Evolutionary conservation across 208 protist genomes (phyloP).

Genomic region (Crithidia acanthocephali): DNA sequence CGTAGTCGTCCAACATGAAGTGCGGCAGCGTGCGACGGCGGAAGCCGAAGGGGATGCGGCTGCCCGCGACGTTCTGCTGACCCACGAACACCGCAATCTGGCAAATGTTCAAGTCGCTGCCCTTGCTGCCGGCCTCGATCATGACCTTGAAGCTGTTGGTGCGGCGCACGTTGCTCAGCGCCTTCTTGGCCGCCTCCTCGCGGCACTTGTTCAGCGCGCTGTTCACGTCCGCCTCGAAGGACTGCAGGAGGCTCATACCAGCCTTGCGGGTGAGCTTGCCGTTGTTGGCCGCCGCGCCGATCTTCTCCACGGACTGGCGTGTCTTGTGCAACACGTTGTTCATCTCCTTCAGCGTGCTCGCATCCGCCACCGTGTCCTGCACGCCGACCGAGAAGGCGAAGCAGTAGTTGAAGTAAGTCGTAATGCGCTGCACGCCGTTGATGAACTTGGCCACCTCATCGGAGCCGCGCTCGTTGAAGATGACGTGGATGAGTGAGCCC

Average conservation of each 20-base stretch:
- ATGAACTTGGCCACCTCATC: slow-evolving; percentile 92
- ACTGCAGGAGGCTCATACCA: slow-evolving; percentile 96
- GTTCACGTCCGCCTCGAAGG: slow-evolving; percentile 99
- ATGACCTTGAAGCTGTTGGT: slow-evolving; percentile 97
- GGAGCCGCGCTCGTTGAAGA: slow-evolving; percentile 97
- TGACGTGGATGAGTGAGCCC: slow-evolving; percentile 97
- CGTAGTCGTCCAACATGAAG: slow-evolving; percentile 98
- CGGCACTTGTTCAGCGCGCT: slow-evolving; percentile 92
- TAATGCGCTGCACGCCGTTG: slow-evolving; percentile 95
- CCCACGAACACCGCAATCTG: slow-evolving; percentile 99
- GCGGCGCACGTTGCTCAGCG: slow-evolving; percentile 79
- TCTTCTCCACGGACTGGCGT: slow-evolving; percentile 89
- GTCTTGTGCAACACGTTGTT: slow-evolving; percentile 90
- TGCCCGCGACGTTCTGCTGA: slow-evolving; percentile 99
- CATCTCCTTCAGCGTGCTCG: slow-evolving; percentile 92
- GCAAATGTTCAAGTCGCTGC: slow-evolving; percentile 98
- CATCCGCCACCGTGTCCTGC: slow-evolving; percentile 98
- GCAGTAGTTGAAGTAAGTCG: slow-evolving; percentile 98
- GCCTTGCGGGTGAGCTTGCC: slow-evolving; percentile 95
- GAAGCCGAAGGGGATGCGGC: slow-evolving; percentile 99
- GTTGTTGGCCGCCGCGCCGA: slow-evolving; percentile 93
- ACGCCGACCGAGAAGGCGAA: slow-evolving; percentile 98
- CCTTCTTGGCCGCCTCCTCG: slow-evolving; percentile 90
- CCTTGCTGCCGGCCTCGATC: slow-evolving; percentile 99
- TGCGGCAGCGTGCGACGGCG: slow-evolving; percentile 97